Evolutionary conservation across 2,329 filamentous ascomycete species (phyloP), one percentile per base, ranked within the genome.

Genomic region (Fusarium torulosum): DNA sequence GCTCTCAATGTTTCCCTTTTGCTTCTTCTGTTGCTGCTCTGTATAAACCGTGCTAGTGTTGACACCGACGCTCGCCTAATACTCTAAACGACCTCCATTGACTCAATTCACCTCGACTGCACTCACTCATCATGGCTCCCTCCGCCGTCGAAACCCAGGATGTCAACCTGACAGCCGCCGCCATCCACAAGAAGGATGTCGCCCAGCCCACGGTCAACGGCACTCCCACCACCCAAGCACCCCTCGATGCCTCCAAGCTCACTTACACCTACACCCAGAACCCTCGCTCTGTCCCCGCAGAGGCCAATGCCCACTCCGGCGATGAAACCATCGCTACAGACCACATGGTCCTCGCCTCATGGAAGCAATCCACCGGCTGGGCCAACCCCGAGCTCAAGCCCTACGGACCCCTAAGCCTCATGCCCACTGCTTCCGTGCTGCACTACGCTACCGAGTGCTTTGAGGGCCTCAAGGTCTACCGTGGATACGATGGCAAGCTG

Each of bases 401-500:
- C 25, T 96, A 93, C 78, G 91, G 91, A 0, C 90, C 92, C 13
- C 81, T 97, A 53, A 85, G 85, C 66, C 88, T 97, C 74, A 91
- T 93, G 82, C 93, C 93, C 35, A 94, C 91, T 6, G 92, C 93
- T 15, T 92, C 89, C 5, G 89, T 90, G 63, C 85, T 97, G 62
- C 93, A 97, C 84, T 97, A 97, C 80, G 93, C 93, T 13, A 96
- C 93, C 46, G 91, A 95, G 79, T 96, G 93, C 79, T 97, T 96
- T 81, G 93, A 97, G 80, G 93, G 93, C 14, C 80, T 86, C 72
- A 97, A 96, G 80, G 87, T 88, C 51, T 96, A 93, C 84, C 89
- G 93, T 50, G 93, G 93, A 56, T 86, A 86, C 69, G 91, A 95
- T 77, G 90, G 90, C 72, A 86, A 86, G 73, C 85, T 94, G 55